phyloP scores from a whole-genome alignment of 225 moss, liverwort and hornwort species.

The Neckera pumila region DNA sequence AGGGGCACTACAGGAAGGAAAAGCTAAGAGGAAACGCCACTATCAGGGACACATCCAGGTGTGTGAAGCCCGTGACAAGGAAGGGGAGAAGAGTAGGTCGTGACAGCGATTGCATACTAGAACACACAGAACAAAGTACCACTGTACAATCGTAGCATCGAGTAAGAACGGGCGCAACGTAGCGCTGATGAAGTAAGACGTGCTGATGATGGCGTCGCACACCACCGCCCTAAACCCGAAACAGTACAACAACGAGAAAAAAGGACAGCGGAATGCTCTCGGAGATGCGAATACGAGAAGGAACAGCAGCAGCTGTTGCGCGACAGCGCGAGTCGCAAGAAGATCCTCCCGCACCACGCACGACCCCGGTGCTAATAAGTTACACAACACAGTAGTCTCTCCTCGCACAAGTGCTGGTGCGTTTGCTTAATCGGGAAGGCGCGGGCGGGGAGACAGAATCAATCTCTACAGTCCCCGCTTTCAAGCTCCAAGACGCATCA shows the following conservation, averaged over 20 bases:
- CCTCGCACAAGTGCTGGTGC: neutral
- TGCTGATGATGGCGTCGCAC: neutral
- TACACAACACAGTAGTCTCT: neutral
- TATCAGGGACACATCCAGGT: neutral
- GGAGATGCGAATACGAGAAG: neutral
- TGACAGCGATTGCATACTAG: neutral
- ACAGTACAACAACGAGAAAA: neutral
- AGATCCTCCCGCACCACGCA: constrained; percentile 15
- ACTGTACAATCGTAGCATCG: neutral
- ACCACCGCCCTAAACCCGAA: neutral
- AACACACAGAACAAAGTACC: neutral
- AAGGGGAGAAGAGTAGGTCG: neutral
- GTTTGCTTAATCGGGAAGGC: constrained; percentile 27
- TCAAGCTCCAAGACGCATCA: neutral
- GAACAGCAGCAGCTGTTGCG: neutral
- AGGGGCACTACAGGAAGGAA: neutral
- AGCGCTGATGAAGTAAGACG: neutral
- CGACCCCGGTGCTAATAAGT: neutral
- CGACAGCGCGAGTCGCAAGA: neutral
- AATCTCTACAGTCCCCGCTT: constrained; percentile 24
- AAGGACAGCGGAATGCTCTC: neutral
- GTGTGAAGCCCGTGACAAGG: neutral
- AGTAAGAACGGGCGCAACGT: neutral
- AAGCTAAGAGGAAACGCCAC: neutral
- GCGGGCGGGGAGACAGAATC: constrained; percentile 5